These are phyloP conservation scores for Rhodomyrtus psidioides DNA, from an alignment of 441 rosid species.

Conservation along the genomic window DNA sequence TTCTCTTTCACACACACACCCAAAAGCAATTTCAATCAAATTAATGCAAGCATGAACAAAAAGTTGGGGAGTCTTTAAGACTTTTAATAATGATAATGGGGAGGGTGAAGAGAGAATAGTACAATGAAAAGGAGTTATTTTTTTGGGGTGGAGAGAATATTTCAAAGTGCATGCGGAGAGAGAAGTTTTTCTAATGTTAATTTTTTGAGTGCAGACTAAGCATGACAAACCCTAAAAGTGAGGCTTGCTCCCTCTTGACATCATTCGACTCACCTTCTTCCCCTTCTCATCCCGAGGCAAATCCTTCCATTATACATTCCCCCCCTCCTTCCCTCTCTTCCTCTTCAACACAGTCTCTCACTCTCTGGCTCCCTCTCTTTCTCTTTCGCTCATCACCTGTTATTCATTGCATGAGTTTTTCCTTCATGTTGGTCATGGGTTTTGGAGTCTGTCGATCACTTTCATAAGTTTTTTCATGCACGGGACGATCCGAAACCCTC, in stretches of 20 bases:
- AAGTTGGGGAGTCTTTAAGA: slow-evolving; percentile 9
- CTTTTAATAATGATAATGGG: slow-evolving; percentile 5
- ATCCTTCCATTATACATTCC: slow-evolving; percentile 1
- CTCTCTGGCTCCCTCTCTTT: neutral
- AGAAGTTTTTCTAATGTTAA: slow-evolving; percentile 7
- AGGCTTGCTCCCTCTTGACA: slow-evolving; percentile 38
- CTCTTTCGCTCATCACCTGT: neutral
- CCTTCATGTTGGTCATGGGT: neutral
- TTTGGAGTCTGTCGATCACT: neutral
- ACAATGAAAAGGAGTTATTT: slow-evolving; percentile 26
- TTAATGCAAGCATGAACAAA: slow-evolving; percentile 20
- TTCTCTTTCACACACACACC: slow-evolving; percentile 11
- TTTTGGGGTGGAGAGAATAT: slow-evolving; percentile 30
- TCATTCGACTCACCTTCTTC: slow-evolving; percentile 70
- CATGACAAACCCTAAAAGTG: slow-evolving; percentile 63
- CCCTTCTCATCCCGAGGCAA: slow-evolving; percentile 20
- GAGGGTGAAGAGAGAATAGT: slow-evolving; percentile 7
- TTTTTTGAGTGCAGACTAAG: slow-evolving; percentile 54
- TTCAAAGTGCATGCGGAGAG: slow-evolving; percentile 53
- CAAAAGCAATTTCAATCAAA: slow-evolving; percentile 13
- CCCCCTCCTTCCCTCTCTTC: neutral
- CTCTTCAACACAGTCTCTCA: neutral
- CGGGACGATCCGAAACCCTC: neutral
- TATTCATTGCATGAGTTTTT: neutral
- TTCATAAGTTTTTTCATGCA: neutral